Evolutionary conservation across 192 early-diverging fungal species (phyloP).

Genomic region (Helicostylum pulchrum): DNA sequence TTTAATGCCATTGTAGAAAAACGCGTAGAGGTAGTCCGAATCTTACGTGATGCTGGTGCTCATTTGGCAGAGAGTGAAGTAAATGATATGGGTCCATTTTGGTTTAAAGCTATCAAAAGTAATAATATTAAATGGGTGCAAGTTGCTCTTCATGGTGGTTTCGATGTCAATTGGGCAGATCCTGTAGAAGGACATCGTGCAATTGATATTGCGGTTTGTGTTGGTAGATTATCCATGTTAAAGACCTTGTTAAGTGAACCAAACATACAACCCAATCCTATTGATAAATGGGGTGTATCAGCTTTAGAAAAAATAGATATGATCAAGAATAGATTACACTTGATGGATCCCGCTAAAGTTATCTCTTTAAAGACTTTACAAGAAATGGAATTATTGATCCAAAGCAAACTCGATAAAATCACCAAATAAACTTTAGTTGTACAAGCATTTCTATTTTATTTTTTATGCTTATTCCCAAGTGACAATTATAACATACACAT

Average conservation of each 20-base stretch:
- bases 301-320: slow-evolving; percentile 51
- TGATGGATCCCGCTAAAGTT: too few species aligned
- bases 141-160: slow-evolving; percentile 59
- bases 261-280: slow-evolving; percentile 41
- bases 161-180: slow-evolving; percentile 59
- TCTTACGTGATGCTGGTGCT: slow-evolving; percentile 79
- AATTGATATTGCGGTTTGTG: slow-evolving; percentile 62
- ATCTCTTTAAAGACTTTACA: too few species aligned
- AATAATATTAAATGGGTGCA: slow-evolving; percentile 50
- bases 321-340: slow-evolving; percentile 6
- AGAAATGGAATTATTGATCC: too few species aligned
- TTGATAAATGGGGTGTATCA: slow-evolving; percentile 55
- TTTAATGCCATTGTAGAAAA: slow-evolving; percentile 74
- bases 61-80: slow-evolving; percentile 86
- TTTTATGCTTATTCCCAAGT: too few species aligned
- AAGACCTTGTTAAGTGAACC: slow-evolving; percentile 43
- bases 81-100: slow-evolving; percentile 60
- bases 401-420: too few species aligned
- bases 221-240: slow-evolving; percentile 41
- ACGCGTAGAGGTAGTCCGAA: slow-evolving; percentile 55
- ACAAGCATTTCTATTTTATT: too few species aligned
- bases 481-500: too few species aligned
- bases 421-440: too few species aligned
- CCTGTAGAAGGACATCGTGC: slow-evolving; percentile 63
- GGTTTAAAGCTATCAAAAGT: slow-evolving; percentile 37